Evolutionary conservation across 139 green algal genomes (phyloP).

Genomic region (Micromonas commoda): DNA sequence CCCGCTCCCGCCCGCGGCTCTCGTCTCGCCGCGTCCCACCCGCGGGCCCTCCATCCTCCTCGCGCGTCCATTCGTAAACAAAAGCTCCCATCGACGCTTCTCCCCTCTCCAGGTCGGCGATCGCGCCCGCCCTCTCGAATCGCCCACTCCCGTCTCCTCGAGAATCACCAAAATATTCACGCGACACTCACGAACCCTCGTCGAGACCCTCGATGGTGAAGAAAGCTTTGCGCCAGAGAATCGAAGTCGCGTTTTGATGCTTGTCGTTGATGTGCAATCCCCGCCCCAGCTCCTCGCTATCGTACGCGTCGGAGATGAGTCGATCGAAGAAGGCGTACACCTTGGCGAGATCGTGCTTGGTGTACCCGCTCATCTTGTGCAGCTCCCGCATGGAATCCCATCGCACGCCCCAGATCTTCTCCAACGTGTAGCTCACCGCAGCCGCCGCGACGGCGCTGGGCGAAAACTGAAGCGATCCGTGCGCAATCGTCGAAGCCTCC

Average conservation of each 20-base stretch:
- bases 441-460: conserved; percentile 10
- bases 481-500: background rate
- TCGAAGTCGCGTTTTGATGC: background rate
- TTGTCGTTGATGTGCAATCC: conserved; percentile 3
- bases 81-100: too few relatives aligned
- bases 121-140: too few relatives aligned
- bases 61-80: too few relatives aligned
- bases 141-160: too few relatives aligned
- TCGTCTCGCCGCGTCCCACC: too few relatives aligned
- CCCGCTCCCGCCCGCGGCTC: too few relatives aligned
- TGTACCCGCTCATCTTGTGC: background rate
- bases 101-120: too few relatives aligned
- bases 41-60: too few relatives aligned
- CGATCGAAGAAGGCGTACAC: background rate
- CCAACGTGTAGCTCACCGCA: background rate
- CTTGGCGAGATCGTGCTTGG: background rate
- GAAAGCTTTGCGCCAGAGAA: background rate
- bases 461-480: background rate
- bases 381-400: background rate
- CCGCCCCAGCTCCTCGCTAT: background rate
- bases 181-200: background rate
- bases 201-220: background rate
- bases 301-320: background rate
- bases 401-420: background rate
- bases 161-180: background rate